phyloP scores from a whole-genome alignment of 2,329 filamentous ascomycete genomes.

The Ustilaginoidea virens region DNA sequence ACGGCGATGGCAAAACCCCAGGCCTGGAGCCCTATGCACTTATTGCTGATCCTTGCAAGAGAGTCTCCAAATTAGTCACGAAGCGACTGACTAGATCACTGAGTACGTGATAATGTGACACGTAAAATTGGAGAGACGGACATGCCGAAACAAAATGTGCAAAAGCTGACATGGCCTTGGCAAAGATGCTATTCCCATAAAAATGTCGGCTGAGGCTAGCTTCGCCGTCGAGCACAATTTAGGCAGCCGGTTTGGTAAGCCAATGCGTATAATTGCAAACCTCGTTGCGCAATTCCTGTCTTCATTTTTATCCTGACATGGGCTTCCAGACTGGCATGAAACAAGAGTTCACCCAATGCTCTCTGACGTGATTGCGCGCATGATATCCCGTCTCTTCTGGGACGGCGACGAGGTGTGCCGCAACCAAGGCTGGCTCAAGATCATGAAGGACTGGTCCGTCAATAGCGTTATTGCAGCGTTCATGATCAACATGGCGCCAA shows the following conservation, averaged over 20 bases:
- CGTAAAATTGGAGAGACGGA: too few species aligned
- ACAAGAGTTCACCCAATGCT: constrained; percentile 1
- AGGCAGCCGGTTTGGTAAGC: constrained; percentile 1
- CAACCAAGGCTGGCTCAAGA: constrained; percentile 4
- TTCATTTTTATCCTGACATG: too few species aligned
- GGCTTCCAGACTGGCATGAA: constrained; percentile 4
- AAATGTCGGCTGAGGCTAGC: constrained; percentile 5
- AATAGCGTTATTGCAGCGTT: constrained; percentile 6
- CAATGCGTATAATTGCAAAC: too few species aligned
- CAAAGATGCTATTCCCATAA: constrained; percentile 3
- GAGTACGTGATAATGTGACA: constrained; percentile 2
- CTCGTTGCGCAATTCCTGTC: too few species aligned
- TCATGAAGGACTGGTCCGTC: constrained; percentile 6
- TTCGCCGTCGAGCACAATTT: constrained; percentile 6
- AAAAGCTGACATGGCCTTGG: not conserved
- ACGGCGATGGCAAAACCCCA: constrained; percentile 6
- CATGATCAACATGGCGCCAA: constrained; percentile 6
- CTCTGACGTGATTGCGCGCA: constrained; percentile 5
- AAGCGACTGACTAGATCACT: constrained; percentile 6
- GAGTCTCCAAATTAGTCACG: constrained; percentile 3
- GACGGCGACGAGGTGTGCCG: constrained; percentile 6
- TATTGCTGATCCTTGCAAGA: constrained; percentile 5
- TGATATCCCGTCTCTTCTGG: constrained; percentile 6
- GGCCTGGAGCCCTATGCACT: constrained; percentile 6
- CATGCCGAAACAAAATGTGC: too few species aligned